phyloP scores from a whole-genome alignment of 2,329 filamentous ascomycete species.

The Balansia obtecta region DNA sequence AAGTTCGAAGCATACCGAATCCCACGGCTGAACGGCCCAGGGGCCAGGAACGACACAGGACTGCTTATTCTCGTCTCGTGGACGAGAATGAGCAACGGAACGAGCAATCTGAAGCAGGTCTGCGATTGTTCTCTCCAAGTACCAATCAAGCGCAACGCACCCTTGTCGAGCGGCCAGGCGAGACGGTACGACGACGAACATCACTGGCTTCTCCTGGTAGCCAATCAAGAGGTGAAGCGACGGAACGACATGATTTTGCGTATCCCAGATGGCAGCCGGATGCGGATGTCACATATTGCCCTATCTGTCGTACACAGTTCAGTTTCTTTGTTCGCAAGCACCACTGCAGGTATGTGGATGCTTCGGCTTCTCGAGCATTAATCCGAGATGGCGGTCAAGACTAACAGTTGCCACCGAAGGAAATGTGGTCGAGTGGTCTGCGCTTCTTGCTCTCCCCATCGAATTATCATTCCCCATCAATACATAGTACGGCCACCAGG shows the following conservation, averaged over 20 bases:
- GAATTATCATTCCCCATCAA: conserved; percentile 86
- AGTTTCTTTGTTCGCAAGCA: conserved; percentile 81
- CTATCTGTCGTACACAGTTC: conserved; percentile 71
- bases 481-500: conserved; percentile 76
- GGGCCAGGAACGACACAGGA: background rate
- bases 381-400: background rate
- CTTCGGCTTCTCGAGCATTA: background rate
- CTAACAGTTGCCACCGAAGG: conserved; percentile 25
- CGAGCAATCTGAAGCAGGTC: background rate
- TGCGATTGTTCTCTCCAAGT: background rate
- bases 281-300: conserved; percentile 66
- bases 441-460: conserved; percentile 77
- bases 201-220: background rate
- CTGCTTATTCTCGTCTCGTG: background rate
- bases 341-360: conserved; percentile 58
- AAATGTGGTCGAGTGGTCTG: conserved; percentile 94
- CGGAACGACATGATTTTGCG: conserved; percentile 29
- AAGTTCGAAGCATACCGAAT: background rate
- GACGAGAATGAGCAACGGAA: background rate
- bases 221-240: background rate
- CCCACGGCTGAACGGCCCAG: background rate
- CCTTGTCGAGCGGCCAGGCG: background rate
- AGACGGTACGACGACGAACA: background rate
- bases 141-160: background rate
- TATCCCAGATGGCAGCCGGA: conserved; percentile 84